phyloP scores from a whole-genome alignment of 1,139 yeast genomes.

The Petasospora fabianii region DNA sequence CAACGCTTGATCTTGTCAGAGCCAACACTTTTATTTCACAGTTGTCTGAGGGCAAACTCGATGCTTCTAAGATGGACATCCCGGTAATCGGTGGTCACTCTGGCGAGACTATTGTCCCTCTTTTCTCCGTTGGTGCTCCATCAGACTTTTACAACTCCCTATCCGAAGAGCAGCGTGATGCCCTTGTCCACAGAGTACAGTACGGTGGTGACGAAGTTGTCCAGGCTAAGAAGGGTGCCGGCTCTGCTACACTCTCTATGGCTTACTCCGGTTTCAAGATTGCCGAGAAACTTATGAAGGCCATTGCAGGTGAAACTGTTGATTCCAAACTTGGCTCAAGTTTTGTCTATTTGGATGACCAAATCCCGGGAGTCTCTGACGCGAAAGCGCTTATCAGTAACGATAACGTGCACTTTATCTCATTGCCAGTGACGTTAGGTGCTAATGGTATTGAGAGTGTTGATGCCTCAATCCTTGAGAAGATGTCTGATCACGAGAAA shows the following conservation, averaged over 20 bases:
- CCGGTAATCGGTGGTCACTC: constrained; percentile 97
- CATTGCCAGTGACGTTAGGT: constrained; percentile 61
- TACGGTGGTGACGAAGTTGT: constrained; percentile 98
- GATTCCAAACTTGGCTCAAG: constrained; percentile 41
- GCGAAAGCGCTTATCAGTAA: constrained; percentile 33
- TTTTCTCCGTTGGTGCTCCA: constrained; percentile 62
- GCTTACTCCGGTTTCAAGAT: constrained; percentile 92
- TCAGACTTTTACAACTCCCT: constrained; percentile 44
- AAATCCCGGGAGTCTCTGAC: constrained; percentile 39
- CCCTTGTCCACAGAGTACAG: constrained; percentile 82
- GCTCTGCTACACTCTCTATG: constrained; percentile 94
- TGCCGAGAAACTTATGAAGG: constrained; percentile 57
- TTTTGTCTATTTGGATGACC: constrained; percentile 40
- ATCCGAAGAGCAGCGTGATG: constrained; percentile 54
- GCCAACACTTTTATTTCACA: constrained; percentile 78
- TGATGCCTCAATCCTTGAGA: constrained; percentile 47
- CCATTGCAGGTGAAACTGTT: constrained; percentile 45
- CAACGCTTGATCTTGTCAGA: constrained; percentile 86
- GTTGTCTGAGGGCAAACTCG: constrained; percentile 36
- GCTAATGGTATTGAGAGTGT: constrained; percentile 54
- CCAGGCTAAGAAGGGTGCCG: constrained; percentile 90
- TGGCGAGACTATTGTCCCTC: constrained; percentile 90
- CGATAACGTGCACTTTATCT: constrained; percentile 53
- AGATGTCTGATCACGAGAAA: constrained; percentile 54
- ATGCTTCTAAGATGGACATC: constrained; percentile 59